phyloP scores from a whole-genome alignment of 176 grass and related monocot genomes.

The sorghum (Sorghum bicolor) region DNA sequence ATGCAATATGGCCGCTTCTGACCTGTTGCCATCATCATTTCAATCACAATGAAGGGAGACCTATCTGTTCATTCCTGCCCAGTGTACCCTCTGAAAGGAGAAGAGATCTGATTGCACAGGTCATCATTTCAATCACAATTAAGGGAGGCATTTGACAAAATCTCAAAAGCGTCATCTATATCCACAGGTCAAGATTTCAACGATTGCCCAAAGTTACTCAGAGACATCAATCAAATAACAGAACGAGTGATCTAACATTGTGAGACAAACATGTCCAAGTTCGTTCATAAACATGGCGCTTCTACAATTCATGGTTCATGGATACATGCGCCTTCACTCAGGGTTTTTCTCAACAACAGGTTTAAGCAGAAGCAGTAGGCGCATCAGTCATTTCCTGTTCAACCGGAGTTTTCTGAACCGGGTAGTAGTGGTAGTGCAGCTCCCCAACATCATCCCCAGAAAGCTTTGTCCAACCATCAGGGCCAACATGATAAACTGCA shows the following conservation, averaged over 20 bases:
- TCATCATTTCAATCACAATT: too few relatives aligned
- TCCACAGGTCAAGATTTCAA: neutral
- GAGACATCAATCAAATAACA: constrained; percentile 14
- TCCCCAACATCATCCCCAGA: constrained; percentile 91
- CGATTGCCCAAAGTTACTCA: neutral
- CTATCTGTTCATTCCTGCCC: too few relatives aligned
- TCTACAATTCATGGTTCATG: neutral
- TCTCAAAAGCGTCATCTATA: constrained; percentile 15
- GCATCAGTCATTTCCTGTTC: constrained; percentile 87
- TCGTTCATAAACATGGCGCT: constrained; percentile 27
- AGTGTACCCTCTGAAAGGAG: too few relatives aligned
- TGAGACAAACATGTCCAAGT: constrained; percentile 24
- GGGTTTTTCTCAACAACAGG: neutral
- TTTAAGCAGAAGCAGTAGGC: constrained; percentile 50
- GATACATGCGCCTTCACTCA: neutral
- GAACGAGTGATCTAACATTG: neutral
- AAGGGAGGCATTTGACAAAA: neutral
- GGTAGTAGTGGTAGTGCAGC: constrained; percentile 93
- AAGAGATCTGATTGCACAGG: neutral
- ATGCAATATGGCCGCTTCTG: too few relatives aligned
- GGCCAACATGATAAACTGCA: constrained; percentile 85
- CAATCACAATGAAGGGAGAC: too few relatives aligned
- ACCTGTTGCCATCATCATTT: too few relatives aligned
- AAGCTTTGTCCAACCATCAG: constrained; percentile 87
- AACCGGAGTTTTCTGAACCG: constrained; percentile 35